A percentile compares a stretch with the other conserved stretches of the same genome.
Evolutionary conservation across 2,329 filamentous ascomycete genomes (phyloP).

Genomic region (Aspergillus carbonarius): DNA sequence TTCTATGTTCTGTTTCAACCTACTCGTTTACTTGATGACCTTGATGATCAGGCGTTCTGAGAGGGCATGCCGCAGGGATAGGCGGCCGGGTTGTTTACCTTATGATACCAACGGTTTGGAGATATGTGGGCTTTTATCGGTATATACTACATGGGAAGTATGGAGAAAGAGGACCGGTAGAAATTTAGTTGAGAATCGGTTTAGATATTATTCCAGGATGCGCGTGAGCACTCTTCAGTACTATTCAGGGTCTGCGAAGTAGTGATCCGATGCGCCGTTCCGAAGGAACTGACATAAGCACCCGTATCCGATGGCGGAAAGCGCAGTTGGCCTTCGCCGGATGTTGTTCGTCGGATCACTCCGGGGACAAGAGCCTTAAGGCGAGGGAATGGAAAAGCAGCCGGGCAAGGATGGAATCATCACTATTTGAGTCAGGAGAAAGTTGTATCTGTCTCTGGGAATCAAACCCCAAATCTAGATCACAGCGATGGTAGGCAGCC

Average conservation of each 20-base stretch:
- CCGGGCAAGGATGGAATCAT: too few relatives aligned
- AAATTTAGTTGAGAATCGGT: not conserved
- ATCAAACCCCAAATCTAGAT: not conserved
- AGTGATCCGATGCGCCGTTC: slow-evolving; percentile 20
- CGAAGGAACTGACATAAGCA: slow-evolving; percentile 26
- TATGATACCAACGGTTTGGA: not conserved
- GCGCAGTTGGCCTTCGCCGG: not conserved
- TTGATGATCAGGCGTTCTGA: not conserved
- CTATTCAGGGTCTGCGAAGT: not conserved
- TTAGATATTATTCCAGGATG: not conserved
- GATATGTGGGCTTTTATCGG: not conserved
- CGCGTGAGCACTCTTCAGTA: not conserved
- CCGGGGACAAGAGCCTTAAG: not conserved
- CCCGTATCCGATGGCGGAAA: slow-evolving; percentile 15
- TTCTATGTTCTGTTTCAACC: not conserved
- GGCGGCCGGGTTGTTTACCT: not conserved
- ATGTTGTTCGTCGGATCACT: not conserved
- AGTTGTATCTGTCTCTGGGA: not conserved
- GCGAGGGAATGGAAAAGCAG: too few relatives aligned
- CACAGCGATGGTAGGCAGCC: not conserved
- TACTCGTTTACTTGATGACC: not conserved
- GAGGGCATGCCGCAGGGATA: not conserved
- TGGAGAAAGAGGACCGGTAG: not conserved
- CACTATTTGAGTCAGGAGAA: not conserved
- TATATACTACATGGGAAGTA: not conserved